Percentiles rank a stretch among this genome's conserved stretches.
phyloP scores from a whole-genome alignment of 495 filamentous ascomycete species.

The Saxophila tyrrhenica region DNA sequence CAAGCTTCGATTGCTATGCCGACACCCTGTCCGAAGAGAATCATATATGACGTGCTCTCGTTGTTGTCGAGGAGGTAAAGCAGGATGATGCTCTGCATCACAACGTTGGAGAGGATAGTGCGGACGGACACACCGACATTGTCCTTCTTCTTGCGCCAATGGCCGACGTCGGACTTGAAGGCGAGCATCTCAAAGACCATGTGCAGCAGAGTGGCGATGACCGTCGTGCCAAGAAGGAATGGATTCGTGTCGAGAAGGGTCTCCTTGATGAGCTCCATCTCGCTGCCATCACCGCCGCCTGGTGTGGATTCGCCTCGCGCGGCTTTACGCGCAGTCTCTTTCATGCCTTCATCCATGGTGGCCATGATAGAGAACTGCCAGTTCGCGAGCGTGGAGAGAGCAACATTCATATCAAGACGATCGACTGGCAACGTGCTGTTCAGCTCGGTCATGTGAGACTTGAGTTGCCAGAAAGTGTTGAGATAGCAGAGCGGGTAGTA shows the following conservation, averaged over 20 bases:
- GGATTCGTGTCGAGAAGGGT: slow-evolving; percentile 90
- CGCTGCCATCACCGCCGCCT: slow-evolving; percentile 59
- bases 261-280: slow-evolving; percentile 93
- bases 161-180: slow-evolving; percentile 93
- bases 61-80: slow-evolving; percentile 97
- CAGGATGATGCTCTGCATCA: slow-evolving; percentile 96
- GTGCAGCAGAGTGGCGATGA: slow-evolving; percentile 74
- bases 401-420: slow-evolving; percentile 70
- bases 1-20: slow-evolving; percentile 92
- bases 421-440: slow-evolving; percentile 70
- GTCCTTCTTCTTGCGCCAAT: slow-evolving; percentile 99
- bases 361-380: slow-evolving; percentile 87
- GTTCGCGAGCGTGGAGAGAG: slow-evolving; percentile 66
- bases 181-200: slow-evolving; percentile 93
- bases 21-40: slow-evolving; percentile 81
- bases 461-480: slow-evolving; percentile 97
- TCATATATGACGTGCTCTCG: slow-evolving; percentile 98
- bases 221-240: slow-evolving; percentile 75
- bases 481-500: slow-evolving; percentile 88
- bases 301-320: slow-evolving; percentile 52
- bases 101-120: slow-evolving; percentile 92
- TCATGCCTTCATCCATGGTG: slow-evolving; percentile 74
- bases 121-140: slow-evolving; percentile 90
- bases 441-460: slow-evolving; percentile 76
- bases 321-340: slow-evolving; percentile 63